Conservation (phyloP, 495 filamentous ascomycete species). For the Xylaria sp. region DNA sequence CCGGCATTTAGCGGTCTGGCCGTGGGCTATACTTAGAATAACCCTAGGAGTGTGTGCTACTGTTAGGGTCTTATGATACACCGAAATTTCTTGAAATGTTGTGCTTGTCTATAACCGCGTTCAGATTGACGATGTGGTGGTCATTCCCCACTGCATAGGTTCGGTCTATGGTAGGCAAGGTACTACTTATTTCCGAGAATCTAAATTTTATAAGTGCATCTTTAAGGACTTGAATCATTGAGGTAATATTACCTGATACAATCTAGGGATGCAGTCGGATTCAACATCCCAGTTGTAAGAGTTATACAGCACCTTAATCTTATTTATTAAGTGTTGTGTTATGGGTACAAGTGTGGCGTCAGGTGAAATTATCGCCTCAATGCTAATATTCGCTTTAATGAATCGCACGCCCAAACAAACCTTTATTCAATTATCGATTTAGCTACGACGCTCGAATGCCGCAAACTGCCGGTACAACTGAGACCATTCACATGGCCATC, state of each 20-base stretch:
- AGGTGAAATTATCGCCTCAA: neutral
- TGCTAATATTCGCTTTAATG: neutral
- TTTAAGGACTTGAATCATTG: neutral
- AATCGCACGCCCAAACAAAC: neutral
- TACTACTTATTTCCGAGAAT: neutral
- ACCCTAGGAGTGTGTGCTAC: neutral
- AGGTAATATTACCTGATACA: neutral
- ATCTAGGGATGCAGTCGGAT: neutral
- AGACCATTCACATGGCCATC: too few species aligned
- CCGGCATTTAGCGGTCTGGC: neutral
- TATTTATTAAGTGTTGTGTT: neutral
- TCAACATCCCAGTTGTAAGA: neutral
- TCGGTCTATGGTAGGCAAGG: neutral
- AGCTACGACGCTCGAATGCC: neutral
- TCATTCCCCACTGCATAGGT: neutral
- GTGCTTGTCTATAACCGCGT: neutral
- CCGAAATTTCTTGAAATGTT: conserved; percentile 11
- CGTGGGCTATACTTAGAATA: neutral
- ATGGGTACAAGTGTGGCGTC: neutral
- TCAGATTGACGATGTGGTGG: conserved; percentile 4
- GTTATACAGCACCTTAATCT: neutral
- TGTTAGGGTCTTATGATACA: neutral
- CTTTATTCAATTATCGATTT: neutral
- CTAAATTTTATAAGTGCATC: neutral
- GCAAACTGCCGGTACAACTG: too few species aligned